Evolutionary conservation across 139 green algal species (phyloP), one percentile per base, ranked within the genome.

Genomic region (Auxenochlorella pyrenoidosa): DNA sequence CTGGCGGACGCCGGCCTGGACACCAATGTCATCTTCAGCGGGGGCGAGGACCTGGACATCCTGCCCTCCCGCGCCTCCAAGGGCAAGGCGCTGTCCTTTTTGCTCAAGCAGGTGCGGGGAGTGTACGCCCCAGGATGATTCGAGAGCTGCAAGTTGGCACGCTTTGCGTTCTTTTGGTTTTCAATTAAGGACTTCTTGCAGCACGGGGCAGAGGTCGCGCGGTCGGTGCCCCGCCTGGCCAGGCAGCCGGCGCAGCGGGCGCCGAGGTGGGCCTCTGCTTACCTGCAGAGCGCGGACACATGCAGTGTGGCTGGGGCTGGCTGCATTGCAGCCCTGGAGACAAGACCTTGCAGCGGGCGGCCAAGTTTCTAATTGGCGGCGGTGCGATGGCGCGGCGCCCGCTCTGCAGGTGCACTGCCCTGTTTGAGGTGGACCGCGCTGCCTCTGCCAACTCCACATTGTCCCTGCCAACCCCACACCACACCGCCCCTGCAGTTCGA

Each of bases 41-140:
- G 94, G 30, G 95, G 95, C 0, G 73, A 88, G 22, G 96, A 99
- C 81, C 73, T 99, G 79, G 97, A 99, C 88, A 86, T 99, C 21
- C 84, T 99, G 54, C 91, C 95, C 5, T 70, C 87, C 41, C 54
- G 76, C 5, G 97, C 97, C 3, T 96, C 96, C 88, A 99, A 99
- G 91, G 97, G 97, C 75, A 91, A 94, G 58, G 97, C 94, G 0
- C 92, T 99, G 40, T 81, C 92, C 21, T 98, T 97, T 83, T 86
- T 99, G 68, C 90, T 99, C 44, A 78, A 87, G 58, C 86, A 97
- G 93, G 86, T 94, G 68, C 0, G 47, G 21, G 19, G 18, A 2
- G 36, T 58, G 73, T 38, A 4, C 12, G 22, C 0, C 21, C 19
- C n/a, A 24, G 1, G 10, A n/a, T 40, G 15, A n/a, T n/a, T n/a